Evolutionary conservation across 495 filamentous ascomycete genomes (phyloP), one percentile per base, ranked within the genome.

Genomic region (Penicillium parvum): DNA sequence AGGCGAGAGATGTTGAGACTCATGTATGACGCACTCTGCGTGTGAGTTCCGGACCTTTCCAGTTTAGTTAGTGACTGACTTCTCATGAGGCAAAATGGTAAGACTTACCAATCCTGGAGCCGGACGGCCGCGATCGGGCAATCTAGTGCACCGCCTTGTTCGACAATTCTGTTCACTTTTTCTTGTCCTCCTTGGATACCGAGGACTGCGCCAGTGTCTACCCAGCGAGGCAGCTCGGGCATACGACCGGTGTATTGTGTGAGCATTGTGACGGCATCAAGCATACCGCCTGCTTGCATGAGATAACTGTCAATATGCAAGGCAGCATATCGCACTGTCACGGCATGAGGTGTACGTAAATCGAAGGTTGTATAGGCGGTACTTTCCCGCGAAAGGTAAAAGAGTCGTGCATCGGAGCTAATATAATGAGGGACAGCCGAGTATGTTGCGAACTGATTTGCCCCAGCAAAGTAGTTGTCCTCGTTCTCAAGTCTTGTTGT

Each of bases 291-390:
- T 1, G 46, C 55, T 32, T 58, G 51, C 51, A 58, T 55, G 35
- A 58, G 41, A 14, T 55, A 55, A 6, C 55, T 51, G 14, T 49
- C 44, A 2, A 58, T 42, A 1, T 16, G 30, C 7, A 49, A 26
- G 1, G 44, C 55, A 10, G 42, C 48, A 32, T 58, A 58, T 23
- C 55, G 37, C 21, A 58, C 45, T 4, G 55, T 58, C 15, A 58
- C 51, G 1, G 52, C 41, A 23, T 26, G 20, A 8, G 37, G 45
- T 16, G 52, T 16, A 9, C 33, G 36, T 28, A 58, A 55, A 34
- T 55, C 39, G 18, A 58, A 58, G 42, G 44, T 58, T 4, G 55
- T 30, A 16, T 58, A 58, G 7, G 45, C 55, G n/a, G 51, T 55
- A 42, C 55, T 55, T 11, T 55, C 47, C 30, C 52, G 36, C 3